Evolutionary conservation across 129 eudicot species (phyloP), one percentile per base, ranked within the genome.

Genomic region (Erigeron canadensis): DNA sequence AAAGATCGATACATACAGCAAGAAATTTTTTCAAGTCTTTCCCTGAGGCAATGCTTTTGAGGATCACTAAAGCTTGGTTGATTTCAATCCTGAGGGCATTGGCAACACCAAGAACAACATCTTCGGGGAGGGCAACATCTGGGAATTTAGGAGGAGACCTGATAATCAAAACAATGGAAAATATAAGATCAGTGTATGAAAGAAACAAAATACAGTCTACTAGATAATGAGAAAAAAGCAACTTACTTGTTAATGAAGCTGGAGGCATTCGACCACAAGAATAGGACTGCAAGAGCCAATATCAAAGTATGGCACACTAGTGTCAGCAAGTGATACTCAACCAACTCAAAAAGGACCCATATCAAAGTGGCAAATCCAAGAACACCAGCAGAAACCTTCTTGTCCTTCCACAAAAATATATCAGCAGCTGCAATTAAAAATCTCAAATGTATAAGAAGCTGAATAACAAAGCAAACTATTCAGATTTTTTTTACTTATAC

Each of bases 141-240:
- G 98, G 98, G 72, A 94, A 80, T 67, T 83, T 75, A 46, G 95
- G 98, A 3, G 96, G 93, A 67, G 92, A 75, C 88, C 98, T 89
- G 74, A 63, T 43, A 5, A 10, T 3, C 4, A 58, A 51, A 7
- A 16, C 10, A 55, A 10, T 10, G 7, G 1, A 62, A 15, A 42
- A 11, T n/a, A n/a, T n/a, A n/a, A n/a, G n/a, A 56, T 48, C 55
- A 39, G 10, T 48, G 5, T 18, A 12, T 13, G 11, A 48, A n/a
- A 4, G 70, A 70, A 13, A 50, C 5, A 10, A 5, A 15, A 70
- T 6, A 9, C 2, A 46, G n/a, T n/a, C 37, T n/a, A 10, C 17
- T 8, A 44, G 53, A 67, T 37, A 41, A 34, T 63, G 22, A 65
- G 9, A 18, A 2, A 55, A 39, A 21, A 44, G 42, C 12, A 8